Percentiles rank a stretch among this genome's conserved stretches.
Conservation (phyloP, 2,329 filamentous ascomycete genomes). For the Penicillium paneum region DNA sequence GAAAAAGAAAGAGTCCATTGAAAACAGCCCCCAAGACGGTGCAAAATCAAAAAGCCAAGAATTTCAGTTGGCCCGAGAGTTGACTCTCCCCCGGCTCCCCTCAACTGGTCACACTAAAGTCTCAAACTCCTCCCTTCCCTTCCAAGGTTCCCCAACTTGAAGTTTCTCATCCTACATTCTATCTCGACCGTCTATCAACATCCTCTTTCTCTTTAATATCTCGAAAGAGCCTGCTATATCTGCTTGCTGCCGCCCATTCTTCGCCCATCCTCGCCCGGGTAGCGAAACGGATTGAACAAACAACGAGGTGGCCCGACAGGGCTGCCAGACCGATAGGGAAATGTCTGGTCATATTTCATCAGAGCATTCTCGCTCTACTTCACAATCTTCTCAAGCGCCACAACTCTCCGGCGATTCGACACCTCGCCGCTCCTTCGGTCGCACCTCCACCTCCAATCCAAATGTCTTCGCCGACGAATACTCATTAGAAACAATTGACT, state of each 20-base stretch:
- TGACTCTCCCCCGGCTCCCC: slow-evolving; percentile 8
- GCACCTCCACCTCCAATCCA: slow-evolving; percentile 36
- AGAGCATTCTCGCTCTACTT: slow-evolving; percentile 36
- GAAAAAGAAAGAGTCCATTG: not conserved
- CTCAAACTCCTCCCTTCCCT: slow-evolving; percentile 14
- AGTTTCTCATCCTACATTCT: not conserved
- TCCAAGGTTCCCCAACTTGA: not conserved
- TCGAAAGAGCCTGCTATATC: not conserved
- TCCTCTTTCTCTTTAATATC: not conserved
- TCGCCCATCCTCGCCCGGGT: slow-evolving; percentile 21
- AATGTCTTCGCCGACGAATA: slow-evolving; percentile 51
- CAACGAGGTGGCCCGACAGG: slow-evolving; percentile 37
- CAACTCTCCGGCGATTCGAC: slow-evolving; percentile 28
- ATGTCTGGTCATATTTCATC: slow-evolving; percentile 42
- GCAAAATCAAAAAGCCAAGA: not conserved
- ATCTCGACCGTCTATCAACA: not conserved
- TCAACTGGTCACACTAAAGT: slow-evolving; percentile 18
- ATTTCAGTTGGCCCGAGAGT: slow-evolving; percentile 9
- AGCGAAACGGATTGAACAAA: slow-evolving; percentile 29
- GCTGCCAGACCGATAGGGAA: slow-evolving; percentile 33
- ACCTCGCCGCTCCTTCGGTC: slow-evolving; percentile 31
- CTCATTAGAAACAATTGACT: slow-evolving; percentile 43
- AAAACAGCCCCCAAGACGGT: not conserved
- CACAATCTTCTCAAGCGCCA: slow-evolving; percentile 30
- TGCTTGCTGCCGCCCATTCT: not conserved